Base-by-base conservation (phyloP, 106 monocot genomes). In the Phalaenopsis equestris region DNA sequence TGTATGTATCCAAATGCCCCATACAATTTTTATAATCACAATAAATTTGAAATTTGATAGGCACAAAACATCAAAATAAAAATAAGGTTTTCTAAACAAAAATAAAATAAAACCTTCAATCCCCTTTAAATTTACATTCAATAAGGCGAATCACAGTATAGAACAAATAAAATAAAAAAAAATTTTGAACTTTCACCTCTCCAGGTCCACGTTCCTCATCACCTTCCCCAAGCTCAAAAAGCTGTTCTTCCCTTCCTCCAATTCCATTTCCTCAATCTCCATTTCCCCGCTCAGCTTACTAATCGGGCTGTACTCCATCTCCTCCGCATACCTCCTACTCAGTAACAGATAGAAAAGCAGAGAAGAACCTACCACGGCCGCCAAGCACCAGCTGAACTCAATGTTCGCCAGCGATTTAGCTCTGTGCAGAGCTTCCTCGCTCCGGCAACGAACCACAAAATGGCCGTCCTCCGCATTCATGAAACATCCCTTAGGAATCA, bases 331-430 rank as follows among this genome's bases (percentile, higher is more conserved):
- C 72, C 68, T 45, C 19, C 75, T 79, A 24, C 24, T 80, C 41
- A 92, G 18, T n/a, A 48, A 41, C 56, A 92, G 43, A 76, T 89
- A 92, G 55, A 85, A 55, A n/a, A 77, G 38, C 78, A 87, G 61
- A n/a, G 83, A 72, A 76, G 82, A 81, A 37, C 78, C 80, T 7
- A 80, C 86, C 21, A 85, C 75, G 58, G 75, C 88, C 9, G 81
- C 79, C 61, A 93, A 7, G 56, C 73, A 43, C 90, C 93, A 93
- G 41, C 90, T 88, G 75, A 93, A 93, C 56, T 86, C 80, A 8
- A 93, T 65, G 78, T 93, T 90, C 0, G 83, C 90, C 55, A 93
- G 81, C 4, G 88, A 84, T 70, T 88, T 90, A 3, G 90, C 93
- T 19, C 93, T 78, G 47, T 86, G n/a, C 10, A 86, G 82, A 2